phyloP scores from a whole-genome alignment of 495 filamentous ascomycete genomes.

The Aspergillus steynii region DNA sequence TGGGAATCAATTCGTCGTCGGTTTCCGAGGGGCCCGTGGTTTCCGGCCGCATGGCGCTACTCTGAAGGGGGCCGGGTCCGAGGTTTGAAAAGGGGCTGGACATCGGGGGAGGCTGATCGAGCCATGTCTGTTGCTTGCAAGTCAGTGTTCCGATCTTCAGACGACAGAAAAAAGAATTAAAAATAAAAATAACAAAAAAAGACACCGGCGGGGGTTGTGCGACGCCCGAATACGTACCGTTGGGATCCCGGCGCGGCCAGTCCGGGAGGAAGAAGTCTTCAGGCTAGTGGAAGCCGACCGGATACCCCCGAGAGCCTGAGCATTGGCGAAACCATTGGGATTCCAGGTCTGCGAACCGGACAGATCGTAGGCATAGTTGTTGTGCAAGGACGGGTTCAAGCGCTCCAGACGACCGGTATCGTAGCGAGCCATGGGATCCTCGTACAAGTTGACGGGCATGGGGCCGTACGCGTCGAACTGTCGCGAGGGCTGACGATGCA shows the following conservation, averaged over 20 bases:
- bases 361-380: slow-evolving; percentile 60
- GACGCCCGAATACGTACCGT: slow-evolving; percentile 46
- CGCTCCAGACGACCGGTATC: slow-evolving; percentile 61
- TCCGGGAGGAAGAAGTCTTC: slow-evolving; percentile 50
- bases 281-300: slow-evolving; percentile 57
- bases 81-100: slow-evolving; percentile 53
- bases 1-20: slow-evolving; percentile 90
- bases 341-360: slow-evolving; percentile 70
- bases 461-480: slow-evolving; percentile 68
- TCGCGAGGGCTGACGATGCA: slow-evolving; percentile 67
- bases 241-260: slow-evolving; percentile 55
- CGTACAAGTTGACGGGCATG: slow-evolving; percentile 63
- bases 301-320: slow-evolving; percentile 53
- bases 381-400: slow-evolving; percentile 54
- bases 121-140: slow-evolving; percentile 50
- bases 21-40: slow-evolving; percentile 53
- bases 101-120: slow-evolving; percentile 58
- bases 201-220: background rate
- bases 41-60: slow-evolving; percentile 52
- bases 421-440: slow-evolving; percentile 62
- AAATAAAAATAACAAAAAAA: slow-evolving; percentile 8
- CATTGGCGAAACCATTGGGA: slow-evolving; percentile 53
- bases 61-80: slow-evolving; percentile 52
- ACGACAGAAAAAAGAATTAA: background rate
- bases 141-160: background rate